Conservation (phyloP, 768 basidiomycete genomes). For the Vararia minispora region DNA sequence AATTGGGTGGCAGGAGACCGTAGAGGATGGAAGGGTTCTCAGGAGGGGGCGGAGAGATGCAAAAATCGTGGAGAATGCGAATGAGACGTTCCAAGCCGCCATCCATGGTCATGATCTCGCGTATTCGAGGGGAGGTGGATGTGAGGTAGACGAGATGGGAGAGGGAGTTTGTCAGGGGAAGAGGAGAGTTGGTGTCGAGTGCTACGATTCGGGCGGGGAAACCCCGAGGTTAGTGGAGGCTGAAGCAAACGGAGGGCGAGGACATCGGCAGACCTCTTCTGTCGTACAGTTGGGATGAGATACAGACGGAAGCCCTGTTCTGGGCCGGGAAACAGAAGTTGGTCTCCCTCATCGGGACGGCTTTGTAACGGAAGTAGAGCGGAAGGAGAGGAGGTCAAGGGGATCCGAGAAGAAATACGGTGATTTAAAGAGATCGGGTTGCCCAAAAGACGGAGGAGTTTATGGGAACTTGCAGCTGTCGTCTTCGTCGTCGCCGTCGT, state of each 20-base stretch:
- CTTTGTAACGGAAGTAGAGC: slow-evolving; percentile 50
- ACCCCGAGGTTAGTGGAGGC: too few relatives aligned
- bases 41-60: slow-evolving; percentile 70
- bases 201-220: slow-evolving; percentile 19
- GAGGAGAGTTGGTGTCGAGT: slow-evolving; percentile 42
- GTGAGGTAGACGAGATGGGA: slow-evolving; percentile 95
- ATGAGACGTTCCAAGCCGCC: slow-evolving; percentile 95
- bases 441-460: too few relatives aligned
- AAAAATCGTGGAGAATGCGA: slow-evolving; percentile 82
- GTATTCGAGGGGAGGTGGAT: slow-evolving; percentile 92
- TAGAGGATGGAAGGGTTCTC: slow-evolving; percentile 70
- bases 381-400: background rate
- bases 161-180: slow-evolving; percentile 85
- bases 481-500: too few relatives aligned
- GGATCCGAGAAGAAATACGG: background rate
- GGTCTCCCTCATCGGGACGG: slow-evolving; percentile 91
- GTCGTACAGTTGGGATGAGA: slow-evolving; percentile 91
- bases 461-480: too few relatives aligned
- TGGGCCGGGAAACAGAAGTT: slow-evolving; percentile 93
- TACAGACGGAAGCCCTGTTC: slow-evolving; percentile 91
- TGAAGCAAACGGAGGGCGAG: background rate
- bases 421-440: too few relatives aligned
- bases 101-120: slow-evolving; percentile 97
- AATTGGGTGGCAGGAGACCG: slow-evolving; percentile 58
- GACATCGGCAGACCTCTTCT: slow-evolving; percentile 60